A percentile compares a stretch with the other conserved stretches of the same genome.
These are phyloP conservation scores for Acanthochlamys bracteata DNA, from an alignment of 106 monocot species.

Conservation along the genomic window DNA sequence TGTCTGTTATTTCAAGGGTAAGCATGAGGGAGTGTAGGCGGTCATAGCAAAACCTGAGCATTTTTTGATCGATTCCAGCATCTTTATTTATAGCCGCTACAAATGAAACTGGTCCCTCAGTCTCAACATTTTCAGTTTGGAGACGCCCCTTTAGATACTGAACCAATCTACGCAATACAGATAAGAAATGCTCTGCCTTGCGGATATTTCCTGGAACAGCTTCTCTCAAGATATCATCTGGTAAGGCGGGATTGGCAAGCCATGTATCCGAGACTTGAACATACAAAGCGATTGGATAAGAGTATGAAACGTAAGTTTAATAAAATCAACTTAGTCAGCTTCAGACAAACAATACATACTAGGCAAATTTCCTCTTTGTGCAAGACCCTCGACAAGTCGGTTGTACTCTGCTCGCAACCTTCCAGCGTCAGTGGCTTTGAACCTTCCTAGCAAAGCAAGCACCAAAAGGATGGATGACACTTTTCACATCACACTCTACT, in stretches of 20 bases:
- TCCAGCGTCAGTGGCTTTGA: slow-evolving; percentile 92
- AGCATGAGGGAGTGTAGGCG: slow-evolving; percentile 81
- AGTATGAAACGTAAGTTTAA: background rate
- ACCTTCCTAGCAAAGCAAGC: slow-evolving; percentile 86
- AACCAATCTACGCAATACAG: slow-evolving; percentile 75
- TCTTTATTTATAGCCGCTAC: slow-evolving; percentile 61
- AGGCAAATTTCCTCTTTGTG: slow-evolving; percentile 87
- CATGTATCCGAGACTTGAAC: slow-evolving; percentile 65
- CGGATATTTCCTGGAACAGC: slow-evolving; percentile 91
- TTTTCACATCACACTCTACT: no score
- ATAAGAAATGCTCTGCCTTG: slow-evolving; percentile 78
- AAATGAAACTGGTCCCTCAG: slow-evolving; percentile 80
- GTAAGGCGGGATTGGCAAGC: slow-evolving; percentile 90
- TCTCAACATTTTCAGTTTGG: slow-evolving; percentile 86
- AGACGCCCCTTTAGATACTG: slow-evolving; percentile 81
- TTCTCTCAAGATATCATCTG: slow-evolving; percentile 92
- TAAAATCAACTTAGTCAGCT: background rate
- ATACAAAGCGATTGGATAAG: slow-evolving; percentile 16
- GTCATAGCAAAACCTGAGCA: slow-evolving; percentile 97
- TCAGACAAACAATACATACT: slow-evolving; percentile 27
- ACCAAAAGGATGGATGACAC: background rate
- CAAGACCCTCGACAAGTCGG: slow-evolving; percentile 89
- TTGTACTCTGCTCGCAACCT: slow-evolving; percentile 88
- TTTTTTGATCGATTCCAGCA: slow-evolving; percentile 97
- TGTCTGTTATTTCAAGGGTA: slow-evolving; percentile 92